phyloP scores from a whole-genome alignment of 345 rosid species.

The Hevea brasiliensis region DNA sequence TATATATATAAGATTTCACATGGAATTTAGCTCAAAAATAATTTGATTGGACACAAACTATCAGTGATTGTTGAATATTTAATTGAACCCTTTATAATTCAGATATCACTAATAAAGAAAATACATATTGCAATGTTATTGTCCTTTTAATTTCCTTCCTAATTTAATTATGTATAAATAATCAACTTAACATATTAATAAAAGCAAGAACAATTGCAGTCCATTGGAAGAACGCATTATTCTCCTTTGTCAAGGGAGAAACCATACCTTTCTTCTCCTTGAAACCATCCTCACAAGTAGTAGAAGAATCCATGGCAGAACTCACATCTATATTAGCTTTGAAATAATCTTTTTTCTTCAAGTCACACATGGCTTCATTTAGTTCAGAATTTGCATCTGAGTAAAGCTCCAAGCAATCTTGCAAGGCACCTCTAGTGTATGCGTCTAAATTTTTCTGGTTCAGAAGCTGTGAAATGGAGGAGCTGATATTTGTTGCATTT shows the following conservation, averaged over 20 bases:
- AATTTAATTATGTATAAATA: too few relatives aligned
- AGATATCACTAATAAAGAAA: too few relatives aligned
- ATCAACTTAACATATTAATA: slow-evolving; percentile 29
- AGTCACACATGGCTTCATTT: slow-evolving; percentile 14
- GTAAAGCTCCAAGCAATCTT: slow-evolving; percentile 44
- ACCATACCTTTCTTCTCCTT: slow-evolving; percentile 25
- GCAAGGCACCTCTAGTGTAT: slow-evolving; percentile 17
- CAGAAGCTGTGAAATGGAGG: slow-evolving; percentile 20
- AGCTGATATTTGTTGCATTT: slow-evolving; percentile 28
- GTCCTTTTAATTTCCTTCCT: too few relatives aligned
- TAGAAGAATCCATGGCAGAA: slow-evolving; percentile 42
- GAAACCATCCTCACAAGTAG: slow-evolving; percentile 46
- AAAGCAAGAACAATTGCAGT: slow-evolving; percentile 40
- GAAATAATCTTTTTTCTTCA: slow-evolving; percentile 26
- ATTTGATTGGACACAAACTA: too few relatives aligned
- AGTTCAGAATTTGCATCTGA: slow-evolving; percentile 22
- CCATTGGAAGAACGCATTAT: slow-evolving; percentile 32
- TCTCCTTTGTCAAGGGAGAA: slow-evolving; percentile 34
- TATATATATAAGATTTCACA: too few relatives aligned
- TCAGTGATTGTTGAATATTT: too few relatives aligned
- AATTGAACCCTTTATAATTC: too few relatives aligned
- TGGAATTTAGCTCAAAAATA: too few relatives aligned
- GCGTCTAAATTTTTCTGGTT: slow-evolving; percentile 9
- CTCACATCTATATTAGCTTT: slow-evolving; percentile 27
- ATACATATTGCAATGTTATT: too few relatives aligned